phyloP scores from a whole-genome alignment of 2,329 filamentous ascomycete genomes.

The Trichoderma citrinoviride region DNA sequence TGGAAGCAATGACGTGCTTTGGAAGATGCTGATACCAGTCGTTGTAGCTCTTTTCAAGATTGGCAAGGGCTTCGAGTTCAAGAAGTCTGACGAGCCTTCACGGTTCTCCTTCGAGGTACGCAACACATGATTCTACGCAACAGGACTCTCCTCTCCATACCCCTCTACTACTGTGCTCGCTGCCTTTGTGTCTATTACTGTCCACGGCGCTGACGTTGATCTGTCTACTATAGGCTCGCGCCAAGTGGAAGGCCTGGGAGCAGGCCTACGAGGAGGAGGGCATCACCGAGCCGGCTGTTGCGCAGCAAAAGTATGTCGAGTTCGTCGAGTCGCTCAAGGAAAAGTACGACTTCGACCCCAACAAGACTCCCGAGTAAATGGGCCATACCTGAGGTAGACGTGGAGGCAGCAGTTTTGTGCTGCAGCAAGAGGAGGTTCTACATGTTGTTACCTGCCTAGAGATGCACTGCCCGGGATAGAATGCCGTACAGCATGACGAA shows the following conservation, averaged over 20 bases:
- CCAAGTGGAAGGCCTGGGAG: constrained; percentile 78
- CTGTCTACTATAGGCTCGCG: constrained; percentile 61
- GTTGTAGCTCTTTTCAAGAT: constrained; percentile 57
- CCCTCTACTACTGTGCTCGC: neutral
- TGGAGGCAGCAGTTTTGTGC: no score
- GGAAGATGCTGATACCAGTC: neutral
- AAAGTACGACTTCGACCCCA: constrained; percentile 64
- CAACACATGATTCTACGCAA: neutral
- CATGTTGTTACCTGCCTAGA: neutral
- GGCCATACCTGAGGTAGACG: no score
- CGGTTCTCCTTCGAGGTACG: constrained; percentile 68
- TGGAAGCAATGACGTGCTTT: neutral
- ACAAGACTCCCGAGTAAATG: constrained; percentile 56
- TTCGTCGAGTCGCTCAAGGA: constrained; percentile 70
- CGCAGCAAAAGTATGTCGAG: constrained; percentile 74
- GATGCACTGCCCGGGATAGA: constrained; percentile 3
- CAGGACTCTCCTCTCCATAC: neutral
- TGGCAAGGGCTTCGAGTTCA: constrained; percentile 55
- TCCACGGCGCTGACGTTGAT: neutral
- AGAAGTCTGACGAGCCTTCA: constrained; percentile 57
- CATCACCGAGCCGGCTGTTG: constrained; percentile 56
- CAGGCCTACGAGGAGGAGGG: constrained; percentile 63
- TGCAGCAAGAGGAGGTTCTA: neutral
- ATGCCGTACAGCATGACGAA: constrained; percentile 9
- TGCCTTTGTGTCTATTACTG: neutral